Evolutionary conservation across 2,329 filamentous ascomycete species (phyloP), one percentile per base, ranked within the genome.

Genomic region (Monilinia fructicola): DNA sequence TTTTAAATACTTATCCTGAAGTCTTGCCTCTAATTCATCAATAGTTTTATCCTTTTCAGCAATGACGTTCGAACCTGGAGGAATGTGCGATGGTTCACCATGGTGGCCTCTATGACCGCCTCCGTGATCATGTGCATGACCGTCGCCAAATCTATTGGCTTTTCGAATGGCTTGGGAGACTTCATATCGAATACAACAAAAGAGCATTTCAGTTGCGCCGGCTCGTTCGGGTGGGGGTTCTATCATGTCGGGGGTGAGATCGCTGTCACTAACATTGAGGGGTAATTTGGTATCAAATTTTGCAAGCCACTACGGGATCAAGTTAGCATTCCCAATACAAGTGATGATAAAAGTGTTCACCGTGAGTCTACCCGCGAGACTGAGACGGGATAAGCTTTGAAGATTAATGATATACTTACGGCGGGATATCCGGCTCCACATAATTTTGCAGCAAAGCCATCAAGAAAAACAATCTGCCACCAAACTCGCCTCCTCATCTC

Each of bases 401-500:
- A 23, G n/a, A 11, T 9, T n/a, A n/a, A n/a, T n/a, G 6, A 48
- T 52, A 26, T 23, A 60, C 64, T 54, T 61, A 66, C 64, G 12
- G 44, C 65, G n/a, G 72, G 77, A 28, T 81, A 78, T 21, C 77
- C 80, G 1, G 81, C 79, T 14, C 85, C 85, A 16, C 84, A 80
- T 61, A 86, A 80, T 71, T 87, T 84, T 21, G 84, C 81, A 2
- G 81, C 81, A 26, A 83, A 82, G 18, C 84, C 79, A 71, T 90
- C 87, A 1, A 88, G 79, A n/a, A 86, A 81, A 42, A 87, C 77
- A 23, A 89, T 81, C 68, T 88, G 84, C 78, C 85, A 85, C 84
- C 87, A 90, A 0, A 88, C 75, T 2, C 87, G 81, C 23, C 87
- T 81, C 40, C 87, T 81, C 76, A 88, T 83, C 74, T 89, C 84